These are phyloP conservation scores for Hevea brasiliensis DNA, from an alignment of 345 rosid species.

Conservation along the genomic window DNA sequence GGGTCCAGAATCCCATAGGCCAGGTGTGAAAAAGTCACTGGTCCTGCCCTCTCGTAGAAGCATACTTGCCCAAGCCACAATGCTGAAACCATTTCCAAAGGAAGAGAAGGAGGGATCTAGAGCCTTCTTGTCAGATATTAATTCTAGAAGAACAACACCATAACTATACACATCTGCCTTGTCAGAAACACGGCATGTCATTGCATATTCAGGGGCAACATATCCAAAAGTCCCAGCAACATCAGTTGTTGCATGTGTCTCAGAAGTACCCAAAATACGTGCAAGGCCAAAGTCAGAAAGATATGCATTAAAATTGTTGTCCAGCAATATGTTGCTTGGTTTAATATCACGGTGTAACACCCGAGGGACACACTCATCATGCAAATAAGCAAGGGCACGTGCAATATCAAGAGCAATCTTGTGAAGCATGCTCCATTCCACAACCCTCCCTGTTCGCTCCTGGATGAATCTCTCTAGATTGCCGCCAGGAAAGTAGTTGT, in stretches of 20 bases:
- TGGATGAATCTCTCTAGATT: slow-evolving; percentile 52
- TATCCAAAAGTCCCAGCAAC: slow-evolving; percentile 60
- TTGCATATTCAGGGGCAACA: slow-evolving; percentile 60
- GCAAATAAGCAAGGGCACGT: slow-evolving; percentile 52
- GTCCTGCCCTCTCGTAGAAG: slow-evolving; percentile 41
- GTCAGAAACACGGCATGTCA: slow-evolving; percentile 56
- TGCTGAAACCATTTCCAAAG: slow-evolving; percentile 51
- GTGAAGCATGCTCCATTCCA: slow-evolving; percentile 49
- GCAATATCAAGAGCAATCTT: slow-evolving; percentile 58
- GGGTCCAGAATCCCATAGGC: slow-evolving; percentile 51
- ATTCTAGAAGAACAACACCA: slow-evolving; percentile 53
- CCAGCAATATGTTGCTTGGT: slow-evolving; percentile 55
- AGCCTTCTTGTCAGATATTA: slow-evolving; percentile 52
- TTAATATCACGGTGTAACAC: slow-evolving; percentile 56
- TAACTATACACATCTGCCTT: slow-evolving; percentile 60
- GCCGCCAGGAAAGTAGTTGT: slow-evolving; percentile 56
- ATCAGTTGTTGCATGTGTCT: slow-evolving; percentile 58
- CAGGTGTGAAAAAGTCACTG: slow-evolving; percentile 42
- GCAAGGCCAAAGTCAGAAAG: slow-evolving; percentile 61
- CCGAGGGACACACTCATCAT: slow-evolving; percentile 49
- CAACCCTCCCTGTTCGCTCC: slow-evolving; percentile 42
- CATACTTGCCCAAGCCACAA: slow-evolving; percentile 53
- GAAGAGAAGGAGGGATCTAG: slow-evolving; percentile 54
- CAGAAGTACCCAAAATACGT: slow-evolving; percentile 52
- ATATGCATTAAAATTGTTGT: slow-evolving; percentile 46